A percentile compares a stretch with the other conserved stretches of the same genome.
These are phyloP conservation scores for Aspergillus funiculosus DNA, from an alignment of 495 filamentous ascomycete species.

Conservation along the genomic window DNA sequence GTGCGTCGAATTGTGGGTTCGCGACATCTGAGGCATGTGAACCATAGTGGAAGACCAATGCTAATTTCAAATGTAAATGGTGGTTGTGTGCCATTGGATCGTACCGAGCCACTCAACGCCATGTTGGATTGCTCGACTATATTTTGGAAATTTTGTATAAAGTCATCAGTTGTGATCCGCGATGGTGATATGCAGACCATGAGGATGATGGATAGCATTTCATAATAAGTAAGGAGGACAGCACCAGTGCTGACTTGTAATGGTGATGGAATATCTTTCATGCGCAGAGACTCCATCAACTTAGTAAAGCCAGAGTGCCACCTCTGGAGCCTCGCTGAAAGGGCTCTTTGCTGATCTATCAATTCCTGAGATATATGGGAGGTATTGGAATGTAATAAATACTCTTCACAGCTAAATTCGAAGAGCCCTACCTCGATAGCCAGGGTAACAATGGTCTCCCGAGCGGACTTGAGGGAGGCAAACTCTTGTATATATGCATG, in stretches of 20 bases:
- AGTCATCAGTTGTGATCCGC: slow-evolving; percentile 20
- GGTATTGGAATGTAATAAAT: slow-evolving; percentile 7
- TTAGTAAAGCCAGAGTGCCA: slow-evolving; percentile 26
- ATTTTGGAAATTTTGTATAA: slow-evolving; percentile 23
- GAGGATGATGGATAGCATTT: slow-evolving; percentile 23
- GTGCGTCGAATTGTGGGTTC: slow-evolving; percentile 25
- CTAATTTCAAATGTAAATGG: slow-evolving; percentile 37
- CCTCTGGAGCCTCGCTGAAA: slow-evolving; percentile 12
- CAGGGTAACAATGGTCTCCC: slow-evolving; percentile 28
- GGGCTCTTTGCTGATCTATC: slow-evolving; percentile 3
- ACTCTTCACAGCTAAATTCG: slow-evolving; percentile 16
- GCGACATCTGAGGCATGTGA: slow-evolving; percentile 31
- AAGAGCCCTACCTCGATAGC: slow-evolving; percentile 21
- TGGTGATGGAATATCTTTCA: slow-evolving; percentile 8
- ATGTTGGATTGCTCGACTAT: slow-evolving; percentile 28
- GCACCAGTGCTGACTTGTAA: slow-evolving; percentile 16
- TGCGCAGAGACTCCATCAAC: slow-evolving; percentile 13
- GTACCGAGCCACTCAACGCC: slow-evolving; percentile 13
- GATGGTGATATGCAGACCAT: slow-evolving; percentile 12
- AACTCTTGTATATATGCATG: slow-evolving; percentile 11
- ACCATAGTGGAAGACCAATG: slow-evolving; percentile 31
- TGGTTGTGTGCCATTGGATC: slow-evolving; percentile 22
- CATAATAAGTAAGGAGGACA: slow-evolving; percentile 24
- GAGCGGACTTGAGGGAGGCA: slow-evolving; percentile 27
- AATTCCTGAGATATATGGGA: slow-evolving; percentile 11